These are phyloP conservation scores for Zizania palustris DNA, from an alignment of 202 grass and related monocot genomes.

Conservation along the genomic window DNA sequence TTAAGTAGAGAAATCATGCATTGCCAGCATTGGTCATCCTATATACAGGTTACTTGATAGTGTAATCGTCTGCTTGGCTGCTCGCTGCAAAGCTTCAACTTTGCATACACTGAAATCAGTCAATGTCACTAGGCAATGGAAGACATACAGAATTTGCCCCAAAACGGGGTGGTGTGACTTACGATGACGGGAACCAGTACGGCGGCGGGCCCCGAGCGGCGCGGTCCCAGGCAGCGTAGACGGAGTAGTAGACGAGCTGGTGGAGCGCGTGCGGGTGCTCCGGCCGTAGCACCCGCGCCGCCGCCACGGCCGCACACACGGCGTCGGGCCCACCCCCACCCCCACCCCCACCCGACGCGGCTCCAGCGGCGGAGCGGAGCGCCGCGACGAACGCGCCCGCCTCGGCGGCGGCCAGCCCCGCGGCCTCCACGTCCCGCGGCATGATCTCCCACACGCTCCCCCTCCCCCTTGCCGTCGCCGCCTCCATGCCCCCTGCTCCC, in stretches of 20 bases:
- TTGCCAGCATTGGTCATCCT: not conserved
- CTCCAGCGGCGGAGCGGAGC: slow-evolving; percentile 38
- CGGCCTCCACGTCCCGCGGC: slow-evolving; percentile 45
- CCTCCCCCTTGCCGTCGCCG: slow-evolving; percentile 51
- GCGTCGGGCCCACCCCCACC: too few species aligned
- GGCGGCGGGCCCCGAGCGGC: slow-evolving; percentile 62
- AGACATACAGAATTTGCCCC: not conserved
- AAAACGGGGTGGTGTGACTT: not conserved
- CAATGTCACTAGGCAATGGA: not conserved
- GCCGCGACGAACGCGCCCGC: too few species aligned
- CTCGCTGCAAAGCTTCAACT: not conserved
- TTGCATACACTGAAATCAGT: not conserved
- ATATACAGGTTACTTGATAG: not conserved
- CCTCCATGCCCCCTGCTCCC: slow-evolving; percentile 14
- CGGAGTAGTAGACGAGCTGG: slow-evolving; percentile 88
- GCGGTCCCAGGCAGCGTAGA: slow-evolving; percentile 65
- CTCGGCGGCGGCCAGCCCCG: too few species aligned
- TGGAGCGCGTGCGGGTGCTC: slow-evolving; percentile 89
- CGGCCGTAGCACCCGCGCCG: slow-evolving; percentile 55
- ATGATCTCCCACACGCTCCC: slow-evolving; percentile 70
- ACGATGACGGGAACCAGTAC: slow-evolving; percentile 88
- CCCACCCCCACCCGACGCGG: not conserved
- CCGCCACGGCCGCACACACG: slow-evolving; percentile 50
- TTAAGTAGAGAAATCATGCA: not conserved
- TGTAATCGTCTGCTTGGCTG: not conserved